Base-by-base conservation (phyloP, 345 rosid genomes). In the Reutealis trisperma region DNA sequence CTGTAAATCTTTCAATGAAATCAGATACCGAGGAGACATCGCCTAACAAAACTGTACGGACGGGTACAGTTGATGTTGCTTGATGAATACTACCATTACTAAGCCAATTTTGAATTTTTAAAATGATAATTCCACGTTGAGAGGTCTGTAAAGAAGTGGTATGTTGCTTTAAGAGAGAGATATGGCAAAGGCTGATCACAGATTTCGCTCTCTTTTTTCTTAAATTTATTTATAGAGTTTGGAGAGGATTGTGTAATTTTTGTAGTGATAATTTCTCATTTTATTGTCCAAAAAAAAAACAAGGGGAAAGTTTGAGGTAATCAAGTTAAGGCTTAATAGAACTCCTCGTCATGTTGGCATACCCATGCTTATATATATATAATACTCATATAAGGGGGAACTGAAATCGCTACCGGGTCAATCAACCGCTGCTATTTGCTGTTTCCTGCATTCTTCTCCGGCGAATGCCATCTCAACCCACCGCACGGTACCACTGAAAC, bases 1-100 rank as follows among this genome's bases (percentile, higher is more conserved):
- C 25, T 3, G 44, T 12, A 86, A 87, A 80, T 88, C 94, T 47
- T 60, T 83, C n/a, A 15, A 85, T 89, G 52, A 85, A 85, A 70
- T 76, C 89, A 0, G 90, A 83, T 32, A 70, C 89, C 25, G 81
- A 85, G 71, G 82, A 78, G 76, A 71, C 85, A 12, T 55, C 79
- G 18, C 30, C 88, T 22, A 67, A 30, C 6, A 85, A 87, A 65
- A 12, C 81, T 57, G 83, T 87, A 45, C 91, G 88, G 84, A 65
- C 89, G 1, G 88, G 76, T 67, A 83, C 93, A 12, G 91, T 90
- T 18, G 86, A 85, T 1, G 91, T 83, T 70, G 87, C 88, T 24
- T 86, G 32, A 71, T 54, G 2, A 34, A 0, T 1, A 1, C 18
- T 55, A 18, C 54, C 1, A 0, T 18, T 30, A 44, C 19, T 11